Evolutionary conservation across 441 rosid genomes (phyloP).

Genomic region (Adansonia grandidieri): DNA sequence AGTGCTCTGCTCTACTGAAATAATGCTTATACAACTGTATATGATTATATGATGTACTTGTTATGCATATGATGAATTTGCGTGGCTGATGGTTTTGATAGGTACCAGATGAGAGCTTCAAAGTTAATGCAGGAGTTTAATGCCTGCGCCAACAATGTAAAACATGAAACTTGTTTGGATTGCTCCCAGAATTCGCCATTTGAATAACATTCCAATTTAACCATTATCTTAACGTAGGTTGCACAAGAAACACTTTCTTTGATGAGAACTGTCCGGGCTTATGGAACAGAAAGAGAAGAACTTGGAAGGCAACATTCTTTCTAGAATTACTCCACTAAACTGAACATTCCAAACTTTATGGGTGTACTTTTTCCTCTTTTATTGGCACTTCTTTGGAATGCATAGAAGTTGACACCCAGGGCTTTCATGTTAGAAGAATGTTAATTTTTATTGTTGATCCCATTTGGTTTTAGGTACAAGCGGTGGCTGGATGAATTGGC

Average conservation of each 20-base stretch:
- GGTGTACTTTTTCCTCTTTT: constrained; percentile 10
- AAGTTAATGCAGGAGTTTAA: constrained; percentile 53
- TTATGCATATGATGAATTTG: not conserved
- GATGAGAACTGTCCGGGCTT: constrained; percentile 50
- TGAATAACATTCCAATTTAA: constrained; percentile 23
- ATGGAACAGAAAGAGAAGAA: constrained; percentile 58
- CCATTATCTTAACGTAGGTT: constrained; percentile 39
- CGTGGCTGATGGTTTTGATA: constrained; percentile 30
- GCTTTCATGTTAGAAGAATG: constrained; percentile 4
- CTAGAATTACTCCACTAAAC: constrained; percentile 26
- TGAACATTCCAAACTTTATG: constrained; percentile 17
- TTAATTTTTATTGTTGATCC: constrained; percentile 18
- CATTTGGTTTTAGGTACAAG: constrained; percentile 48
- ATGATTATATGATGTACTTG: not conserved
- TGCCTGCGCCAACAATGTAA: constrained; percentile 53
- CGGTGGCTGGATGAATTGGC: constrained; percentile 49
- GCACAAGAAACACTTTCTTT: constrained; percentile 55
- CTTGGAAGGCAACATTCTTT: constrained; percentile 48
- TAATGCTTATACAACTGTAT: not conserved
- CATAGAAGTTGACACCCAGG: not conserved
- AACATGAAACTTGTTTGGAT: constrained; percentile 18
- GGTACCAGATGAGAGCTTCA: constrained; percentile 62
- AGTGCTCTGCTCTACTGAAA: constrained; percentile 6
- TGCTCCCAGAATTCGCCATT: constrained; percentile 18
- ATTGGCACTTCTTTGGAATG: not conserved